Base-by-base conservation (phyloP, 495 filamentous ascomycete genomes). In the Parathielavia appendiculata region DNA sequence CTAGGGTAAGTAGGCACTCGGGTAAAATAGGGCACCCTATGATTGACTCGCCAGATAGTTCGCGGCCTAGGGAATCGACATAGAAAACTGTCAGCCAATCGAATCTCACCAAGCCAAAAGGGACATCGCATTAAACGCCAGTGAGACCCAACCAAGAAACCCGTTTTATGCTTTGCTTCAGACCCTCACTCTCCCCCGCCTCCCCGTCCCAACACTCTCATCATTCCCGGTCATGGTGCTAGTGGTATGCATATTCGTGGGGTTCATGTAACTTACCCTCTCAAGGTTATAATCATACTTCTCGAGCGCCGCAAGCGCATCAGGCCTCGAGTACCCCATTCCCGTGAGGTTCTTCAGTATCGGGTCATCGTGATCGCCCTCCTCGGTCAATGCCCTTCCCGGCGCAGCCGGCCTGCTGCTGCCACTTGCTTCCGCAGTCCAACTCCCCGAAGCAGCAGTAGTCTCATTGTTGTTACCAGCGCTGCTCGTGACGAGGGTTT, bases 201-300 rank as follows among this genome's bases (percentile, higher is more conserved):
- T 13, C 36, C 52, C 39, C 40, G 22, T n/a, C 38, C 38, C 38
- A 34, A 19, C 36, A n/a, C 35, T 30, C 26, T 30, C 19, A 52
- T 4, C 36, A 26, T 5, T 23, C 35, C 13, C 13, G 8, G 35
- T 4, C 8, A 5, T 10, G 35, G 10, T 38, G 6, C 26, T 30
- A 2, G 26, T 6, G 26, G 26, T 30, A 6, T 2, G 3, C 2
- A 30, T 30, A 30, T 30, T 30, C 26, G 6, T 30, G 26, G 26
- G 26, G 26, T 30, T 30, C 26, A 6, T 6, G 16, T 5, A 34
- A 41, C 84, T 76, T 76, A 96, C 93, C 85, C 90, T 88, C 69
- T 95, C 91, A 66, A 96, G 78, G 73, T 97, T 92, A 72, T 96
- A 96, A 68, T 96, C 92, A 72, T 86, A 93, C 71, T 91, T 92